Evolutionary conservation across 2,329 filamentous ascomycete genomes (phyloP).

Genomic region (Penicillium oxalicum): DNA sequence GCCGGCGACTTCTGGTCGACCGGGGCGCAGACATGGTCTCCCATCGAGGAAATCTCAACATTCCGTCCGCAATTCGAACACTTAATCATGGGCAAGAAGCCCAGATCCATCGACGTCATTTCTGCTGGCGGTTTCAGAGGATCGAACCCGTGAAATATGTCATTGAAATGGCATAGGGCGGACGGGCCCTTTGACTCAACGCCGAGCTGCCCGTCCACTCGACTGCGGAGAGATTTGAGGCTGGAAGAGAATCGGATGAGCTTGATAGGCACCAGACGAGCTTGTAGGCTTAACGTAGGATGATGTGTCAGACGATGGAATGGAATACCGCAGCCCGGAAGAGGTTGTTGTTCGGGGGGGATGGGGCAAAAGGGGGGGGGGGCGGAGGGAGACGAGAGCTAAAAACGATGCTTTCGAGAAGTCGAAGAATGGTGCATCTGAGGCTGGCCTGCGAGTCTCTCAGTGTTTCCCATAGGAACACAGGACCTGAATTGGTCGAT

Average conservation of each 20-base stretch:
- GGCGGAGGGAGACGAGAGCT: not conserved
- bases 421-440: not conserved
- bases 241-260: too few relatives aligned
- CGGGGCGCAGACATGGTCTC: constrained; percentile 68
- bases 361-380: not conserved
- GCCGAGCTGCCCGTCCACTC: not conserved
- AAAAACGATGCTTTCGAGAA: not conserved
- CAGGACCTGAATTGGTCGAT: not conserved
- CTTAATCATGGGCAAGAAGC: constrained; percentile 76
- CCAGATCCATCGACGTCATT: constrained; percentile 50
- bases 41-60: constrained; percentile 80
- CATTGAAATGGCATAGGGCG: constrained; percentile 13
- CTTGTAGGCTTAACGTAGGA: too few relatives aligned
- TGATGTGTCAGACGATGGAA: too few relatives aligned
- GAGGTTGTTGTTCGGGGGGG: too few relatives aligned
- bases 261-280: too few relatives aligned
- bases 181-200: constrained; percentile 9
- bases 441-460: too few relatives aligned
- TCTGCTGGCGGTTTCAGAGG: constrained; percentile 5
- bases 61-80: constrained; percentile 73
- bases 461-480: not conserved
- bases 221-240: too few relatives aligned
- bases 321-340: too few relatives aligned
- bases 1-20: constrained; percentile 33
- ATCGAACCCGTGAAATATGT: not conserved